These are phyloP conservation scores for Candida sp. DNA, from an alignment of 1,139 yeast species.

Conservation along the genomic window DNA sequence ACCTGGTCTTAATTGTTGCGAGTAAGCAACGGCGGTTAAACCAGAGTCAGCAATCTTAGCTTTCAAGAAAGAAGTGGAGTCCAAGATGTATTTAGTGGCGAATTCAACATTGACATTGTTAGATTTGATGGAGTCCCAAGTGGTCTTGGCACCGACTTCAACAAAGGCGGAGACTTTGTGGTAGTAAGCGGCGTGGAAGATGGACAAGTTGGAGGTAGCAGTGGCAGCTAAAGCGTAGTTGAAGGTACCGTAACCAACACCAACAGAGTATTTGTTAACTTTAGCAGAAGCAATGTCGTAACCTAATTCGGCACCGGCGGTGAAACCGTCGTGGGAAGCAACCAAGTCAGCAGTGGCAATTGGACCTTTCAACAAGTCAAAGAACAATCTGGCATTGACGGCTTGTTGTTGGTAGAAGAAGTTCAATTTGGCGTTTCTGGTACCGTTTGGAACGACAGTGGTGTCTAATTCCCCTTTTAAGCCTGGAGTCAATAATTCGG, in stretches of 20 bases:
- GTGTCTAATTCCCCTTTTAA: conserved; percentile 92
- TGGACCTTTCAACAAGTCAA: conserved; percentile 95
- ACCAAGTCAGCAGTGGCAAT: conserved; percentile 93
- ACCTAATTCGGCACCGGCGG: conserved; percentile 97
- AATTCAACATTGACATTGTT: conserved; percentile 79
- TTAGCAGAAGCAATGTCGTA: conserved; percentile 93
- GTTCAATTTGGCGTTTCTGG: conserved; percentile 89
- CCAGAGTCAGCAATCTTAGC: conserved; percentile 98
- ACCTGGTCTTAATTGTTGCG: conserved; percentile 95
- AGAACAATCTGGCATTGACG: conserved; percentile 91
- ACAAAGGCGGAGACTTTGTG: conserved; percentile 89
- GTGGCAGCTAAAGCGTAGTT: conserved; percentile 86
- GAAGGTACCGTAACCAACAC: conserved; percentile 90
- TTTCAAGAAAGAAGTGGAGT: conserved; percentile 84
- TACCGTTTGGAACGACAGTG: conserved; percentile 80
- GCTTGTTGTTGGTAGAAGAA: conserved; percentile 91
- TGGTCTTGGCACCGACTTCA: conserved; percentile 98
- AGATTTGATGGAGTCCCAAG: conserved; percentile 83
- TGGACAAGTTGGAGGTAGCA: conserved; percentile 85
- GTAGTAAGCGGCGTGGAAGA: conserved; percentile 95
- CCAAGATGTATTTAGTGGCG: conserved; percentile 93
- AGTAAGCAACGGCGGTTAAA: conserved; percentile 90
- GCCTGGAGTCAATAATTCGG: conserved; percentile 93
- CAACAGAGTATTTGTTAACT: conserved; percentile 92
- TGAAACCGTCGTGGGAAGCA: conserved; percentile 93